phyloP scores from a whole-genome alignment of 495 filamentous ascomycete genomes.

The Massariosphaeria phaeospora region DNA sequence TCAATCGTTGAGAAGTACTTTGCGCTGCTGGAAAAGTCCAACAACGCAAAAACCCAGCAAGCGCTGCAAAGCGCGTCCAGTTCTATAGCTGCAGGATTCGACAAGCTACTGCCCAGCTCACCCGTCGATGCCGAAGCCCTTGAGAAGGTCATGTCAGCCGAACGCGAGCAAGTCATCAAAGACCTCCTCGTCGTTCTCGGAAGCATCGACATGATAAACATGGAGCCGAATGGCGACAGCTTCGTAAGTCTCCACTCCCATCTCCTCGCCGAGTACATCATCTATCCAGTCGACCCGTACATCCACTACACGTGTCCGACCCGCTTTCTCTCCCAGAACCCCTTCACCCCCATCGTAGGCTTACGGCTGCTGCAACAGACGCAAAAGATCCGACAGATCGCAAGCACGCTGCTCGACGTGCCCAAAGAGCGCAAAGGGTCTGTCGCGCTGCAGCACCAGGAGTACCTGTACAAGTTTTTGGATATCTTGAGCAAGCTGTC shows the following conservation, averaged over 20 bases:
- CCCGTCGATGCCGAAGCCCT: conserved; percentile 34
- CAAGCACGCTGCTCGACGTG: conserved; percentile 64
- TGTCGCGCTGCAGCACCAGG: conserved; percentile 54
- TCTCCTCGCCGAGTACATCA: neutral
- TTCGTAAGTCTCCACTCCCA: conserved; percentile 46
- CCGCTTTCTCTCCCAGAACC: neutral
- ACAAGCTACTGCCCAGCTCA: conserved; percentile 24
- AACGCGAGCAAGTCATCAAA: conserved; percentile 70
- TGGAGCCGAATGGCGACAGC: conserved; percentile 74
- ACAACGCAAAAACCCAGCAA: conserved; percentile 25
- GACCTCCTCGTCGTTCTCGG: conserved; percentile 64
- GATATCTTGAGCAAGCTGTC: conserved; percentile 68
- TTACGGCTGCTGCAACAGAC: conserved; percentile 23
- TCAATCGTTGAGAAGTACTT: conserved; percentile 79
- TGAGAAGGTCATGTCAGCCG: conserved; percentile 55
- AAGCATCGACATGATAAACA: conserved; percentile 69
- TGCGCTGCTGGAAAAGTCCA: conserved; percentile 25
- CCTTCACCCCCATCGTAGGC: neutral
- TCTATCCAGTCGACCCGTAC: neutral
- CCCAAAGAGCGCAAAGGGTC: conserved; percentile 54
- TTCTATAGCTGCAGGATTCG: conserved; percentile 29
- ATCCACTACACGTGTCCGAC: conserved; percentile 50
- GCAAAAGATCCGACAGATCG: conserved; percentile 63
- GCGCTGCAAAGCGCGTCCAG: conserved; percentile 26
- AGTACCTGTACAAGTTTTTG: conserved; percentile 62